A percentile compares a stretch with the other conserved stretches of the same genome.
Evolutionary conservation across 306 rosid genomes (phyloP).

Genomic region (Glycyrrhiza uralensis): DNA sequence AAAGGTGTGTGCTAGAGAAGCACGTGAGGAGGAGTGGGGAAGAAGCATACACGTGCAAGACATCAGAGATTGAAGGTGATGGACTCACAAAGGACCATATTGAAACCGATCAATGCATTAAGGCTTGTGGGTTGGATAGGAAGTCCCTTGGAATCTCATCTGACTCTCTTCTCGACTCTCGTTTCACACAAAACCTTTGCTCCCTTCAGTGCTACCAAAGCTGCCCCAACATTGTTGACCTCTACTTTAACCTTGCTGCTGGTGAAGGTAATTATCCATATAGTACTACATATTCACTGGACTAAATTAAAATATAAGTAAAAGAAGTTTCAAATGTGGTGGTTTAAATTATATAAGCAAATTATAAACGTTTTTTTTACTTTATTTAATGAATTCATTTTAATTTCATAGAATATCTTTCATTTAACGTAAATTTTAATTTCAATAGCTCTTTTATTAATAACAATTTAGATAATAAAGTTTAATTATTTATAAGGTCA

Average conservation of each 20-base stretch:
- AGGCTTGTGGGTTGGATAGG: slow-evolving; percentile 73
- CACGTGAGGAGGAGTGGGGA: slow-evolving; percentile 53
- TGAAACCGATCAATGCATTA: slow-evolving; percentile 59
- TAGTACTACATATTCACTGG: too few species aligned
- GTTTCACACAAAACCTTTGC: slow-evolving; percentile 63
- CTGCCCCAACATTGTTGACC: slow-evolving; percentile 72
- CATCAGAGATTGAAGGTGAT: slow-evolving; percentile 74
- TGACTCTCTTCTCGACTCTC: slow-evolving; percentile 66
- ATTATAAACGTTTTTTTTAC: too few species aligned
- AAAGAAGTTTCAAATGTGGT: too few species aligned
- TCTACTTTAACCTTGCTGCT: slow-evolving; percentile 82
- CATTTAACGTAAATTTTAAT: too few species aligned
- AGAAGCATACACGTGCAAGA: slow-evolving; percentile 66
- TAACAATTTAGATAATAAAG: too few species aligned
- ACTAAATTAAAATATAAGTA: too few species aligned
- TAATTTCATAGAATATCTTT: too few species aligned
- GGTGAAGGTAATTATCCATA: slow-evolving; percentile 98
- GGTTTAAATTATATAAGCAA: too few species aligned
- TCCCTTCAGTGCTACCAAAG: slow-evolving; percentile 58
- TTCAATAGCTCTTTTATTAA: too few species aligned
- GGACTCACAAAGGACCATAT: slow-evolving; percentile 52
- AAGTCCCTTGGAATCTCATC: slow-evolving; percentile 72
- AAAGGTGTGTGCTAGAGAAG: slow-evolving; percentile 85
- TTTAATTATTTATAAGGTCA: too few species aligned
- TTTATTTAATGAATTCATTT: too few species aligned